Conservation (phyloP, 345 rosid genomes). For the Firmiana major region DNA sequence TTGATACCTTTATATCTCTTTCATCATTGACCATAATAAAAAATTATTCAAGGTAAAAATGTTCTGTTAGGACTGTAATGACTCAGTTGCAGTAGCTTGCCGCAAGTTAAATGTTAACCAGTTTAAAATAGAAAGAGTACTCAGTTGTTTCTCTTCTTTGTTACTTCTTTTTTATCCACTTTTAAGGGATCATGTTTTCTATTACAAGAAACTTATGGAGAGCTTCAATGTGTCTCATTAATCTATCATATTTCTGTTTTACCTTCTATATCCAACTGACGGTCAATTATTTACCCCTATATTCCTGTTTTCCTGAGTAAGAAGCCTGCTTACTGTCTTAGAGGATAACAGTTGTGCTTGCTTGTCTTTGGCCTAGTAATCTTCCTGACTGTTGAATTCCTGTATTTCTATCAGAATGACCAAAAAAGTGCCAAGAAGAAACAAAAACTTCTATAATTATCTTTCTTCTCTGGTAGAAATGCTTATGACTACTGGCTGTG, state of each 20-base stretch:
- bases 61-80: background rate
- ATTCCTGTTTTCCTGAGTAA: background rate
- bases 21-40: background rate
- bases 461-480: background rate
- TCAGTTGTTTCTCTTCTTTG: background rate
- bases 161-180: background rate
- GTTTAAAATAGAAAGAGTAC: background rate
- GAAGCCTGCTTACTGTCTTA: background rate
- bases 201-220: background rate
- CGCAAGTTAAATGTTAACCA: background rate
- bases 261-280: background rate
- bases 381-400: background rate
- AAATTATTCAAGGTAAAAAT: background rate
- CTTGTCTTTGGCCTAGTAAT: background rate
- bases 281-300: background rate
- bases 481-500: background rate
- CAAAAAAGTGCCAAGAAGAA: background rate
- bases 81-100: background rate
- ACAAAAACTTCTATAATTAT: background rate
- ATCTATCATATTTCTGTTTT: background rate
- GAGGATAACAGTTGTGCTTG: background rate
- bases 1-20: background rate
- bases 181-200: background rate
- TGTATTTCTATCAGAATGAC: background rate
- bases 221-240: background rate